Evolutionary conservation across 2,329 filamentous ascomycete species (phyloP).

Genomic region (Botrytis porri): DNA sequence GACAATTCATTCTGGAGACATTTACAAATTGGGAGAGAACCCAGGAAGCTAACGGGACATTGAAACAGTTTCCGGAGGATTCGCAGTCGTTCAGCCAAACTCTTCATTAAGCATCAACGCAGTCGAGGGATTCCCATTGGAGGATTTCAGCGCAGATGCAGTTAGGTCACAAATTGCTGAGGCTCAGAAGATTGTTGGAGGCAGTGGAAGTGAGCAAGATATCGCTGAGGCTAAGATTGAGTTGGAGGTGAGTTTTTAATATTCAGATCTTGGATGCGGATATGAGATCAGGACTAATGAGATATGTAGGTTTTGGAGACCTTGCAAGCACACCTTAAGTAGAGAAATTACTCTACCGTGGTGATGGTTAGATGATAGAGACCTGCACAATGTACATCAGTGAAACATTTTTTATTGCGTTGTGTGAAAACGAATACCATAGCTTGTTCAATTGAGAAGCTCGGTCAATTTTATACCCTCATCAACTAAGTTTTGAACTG

Average conservation of each 20-base stretch:
- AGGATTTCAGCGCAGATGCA: slow-evolving; percentile 92
- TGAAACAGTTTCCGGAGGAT: slow-evolving; percentile 81
- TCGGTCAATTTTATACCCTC: slow-evolving; percentile 6
- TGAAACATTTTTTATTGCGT: slow-evolving; percentile 34
- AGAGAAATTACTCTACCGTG: slow-evolving; percentile 40
- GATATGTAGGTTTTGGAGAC: slow-evolving; percentile 70
- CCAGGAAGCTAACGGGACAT: not conserved
- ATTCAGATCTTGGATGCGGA: not conserved
- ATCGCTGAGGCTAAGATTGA: slow-evolving; percentile 99
- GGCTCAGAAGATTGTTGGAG: slow-evolving; percentile 90
- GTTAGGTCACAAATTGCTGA: slow-evolving; percentile 88
- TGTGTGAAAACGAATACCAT: slow-evolving; percentile 23
- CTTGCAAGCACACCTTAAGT: slow-evolving; percentile 78
- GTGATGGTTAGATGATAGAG: slow-evolving; percentile 32
- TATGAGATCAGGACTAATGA: slow-evolving; percentile 40
- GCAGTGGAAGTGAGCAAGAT: slow-evolving; percentile 91
- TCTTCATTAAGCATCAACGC: slow-evolving; percentile 97
- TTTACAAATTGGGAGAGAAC: not conserved
- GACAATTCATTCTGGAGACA: not conserved
- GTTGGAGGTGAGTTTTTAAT: slow-evolving; percentile 70
- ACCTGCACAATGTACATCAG: slow-evolving; percentile 37
- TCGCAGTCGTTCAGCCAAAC: slow-evolving; percentile 94
- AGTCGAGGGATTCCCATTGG: slow-evolving; percentile 88
- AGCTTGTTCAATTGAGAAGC: not conserved
- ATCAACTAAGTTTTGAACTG: not conserved